Evolutionary conservation across 139 green algal species (phyloP), one percentile per base, ranked within the genome.

Genomic region (Volvox reticuliferus): DNA sequence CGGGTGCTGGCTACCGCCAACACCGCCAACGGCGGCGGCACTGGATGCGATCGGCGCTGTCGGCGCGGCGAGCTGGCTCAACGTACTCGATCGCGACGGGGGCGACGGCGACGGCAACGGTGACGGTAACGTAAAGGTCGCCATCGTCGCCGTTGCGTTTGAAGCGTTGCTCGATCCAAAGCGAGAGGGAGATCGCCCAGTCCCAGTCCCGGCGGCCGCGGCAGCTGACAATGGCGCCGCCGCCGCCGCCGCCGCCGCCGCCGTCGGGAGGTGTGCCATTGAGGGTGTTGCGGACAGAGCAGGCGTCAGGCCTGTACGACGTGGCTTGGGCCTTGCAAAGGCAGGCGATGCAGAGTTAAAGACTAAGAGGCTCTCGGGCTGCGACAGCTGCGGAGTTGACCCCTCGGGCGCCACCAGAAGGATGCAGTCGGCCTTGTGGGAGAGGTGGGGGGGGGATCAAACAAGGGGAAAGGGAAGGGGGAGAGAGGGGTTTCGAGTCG

Each of bases 401-500:
- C 92, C 92, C 89, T 95, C 93, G 22, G 93, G 80, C 1, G 91
- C 93, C 30, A 95, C 92, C 82, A 96, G 91, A 9, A 96, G 87
- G 62, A 96, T 92, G 75, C 91, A 94, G 84, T 96, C 92, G 12
- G 94, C 92, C 90, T 95, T 88, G 65, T 32, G 82, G 19, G 24
- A 67, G 12, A 35, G 22, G 82, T 5, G 33, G 73, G 21, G 37
- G n/a, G 13, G 37, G 62, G 73, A 12, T 67, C 88, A 84, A 35
- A 20, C 22, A 24, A 30, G 77, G 77, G 28, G 65, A 12, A 12
- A 28, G 12, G 16, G 6, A 12, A 16, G 16, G 65, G 65, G 65
- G 65, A 28, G 16, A 73, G 65, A 73, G 21, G 65, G 65, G 5
- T 55, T 55, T 55, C 44, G 9, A n/a, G n/a, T n/a, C n/a, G n/a